Base-by-base conservation (phyloP, 805 yeast genomes). In the Teunomyces kruisii region DNA sequence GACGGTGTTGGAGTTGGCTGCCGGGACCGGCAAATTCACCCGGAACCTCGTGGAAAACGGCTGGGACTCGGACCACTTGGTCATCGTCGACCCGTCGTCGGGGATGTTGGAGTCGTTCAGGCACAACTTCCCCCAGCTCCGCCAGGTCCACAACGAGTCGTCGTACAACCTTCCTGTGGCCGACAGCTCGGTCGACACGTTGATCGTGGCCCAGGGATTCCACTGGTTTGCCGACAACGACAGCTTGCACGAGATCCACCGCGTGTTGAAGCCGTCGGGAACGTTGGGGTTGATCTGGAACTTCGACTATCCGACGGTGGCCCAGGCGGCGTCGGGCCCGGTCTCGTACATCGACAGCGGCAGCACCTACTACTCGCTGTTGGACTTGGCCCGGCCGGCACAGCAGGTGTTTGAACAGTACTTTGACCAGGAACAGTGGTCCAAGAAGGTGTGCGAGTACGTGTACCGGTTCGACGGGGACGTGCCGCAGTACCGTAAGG, bases 1-100 rank as follows among this genome's bases (percentile, higher is more conserved):
- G 45, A 52, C 42, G 4, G 58, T 75, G 6, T 47, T 75, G 31
- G 87, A 82, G 42, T 54, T 82, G 15, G 87, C 84, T 1, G 76
- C 79, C 9, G 87, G 86, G 0, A 82, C 86, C 0, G 86, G 87
- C 8, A 81, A 81, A 51, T 82, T 81, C 64, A 81, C 86, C 1
- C 61, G 58, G 22, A 63, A 71, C 35, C 59, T 82, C 17, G 60
- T 65, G 2, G 54, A 57, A 14, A 54, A 59, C 36, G 79, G 80
- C 2, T 70, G 74, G 64, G 48, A 42, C 24, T 24, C 46, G 3
- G 61, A 58, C 29, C 64, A 70, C 31, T 51, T 79, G 32, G 52
- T 62, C 3, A 75, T 76, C 1, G 79, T 78, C 6, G 86, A 82
- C 48, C 84, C 86, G 12, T 72, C 81, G 26, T 47, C 54, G 37